Base-by-base conservation (phyloP, 2,329 filamentous ascomycete genomes). In the Microcyclosporella mali region DNA sequence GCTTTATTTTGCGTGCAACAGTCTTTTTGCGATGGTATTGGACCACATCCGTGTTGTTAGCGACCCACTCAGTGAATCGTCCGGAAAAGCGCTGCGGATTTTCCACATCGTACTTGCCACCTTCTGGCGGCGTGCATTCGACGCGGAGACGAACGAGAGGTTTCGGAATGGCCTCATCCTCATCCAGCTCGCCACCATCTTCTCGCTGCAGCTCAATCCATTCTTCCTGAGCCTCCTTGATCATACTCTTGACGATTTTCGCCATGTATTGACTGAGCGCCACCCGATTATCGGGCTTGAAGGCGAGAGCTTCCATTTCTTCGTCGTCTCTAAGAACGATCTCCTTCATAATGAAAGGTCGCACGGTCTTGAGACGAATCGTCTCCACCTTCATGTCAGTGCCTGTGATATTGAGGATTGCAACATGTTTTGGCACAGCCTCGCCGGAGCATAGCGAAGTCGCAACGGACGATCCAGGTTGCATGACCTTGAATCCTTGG, bases 51-150 rank as follows among this genome's bases (percentile, higher is more conserved):
- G 89, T 94, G 8, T 83, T 82, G 60, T 98, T 98, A 46, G 92
- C 92, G 1, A 98, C 90, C 58, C 81, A 85, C n/a, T 82, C 84
- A 1, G 84, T 76, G 55, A 97, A 98, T 2, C 88, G 79, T 61
- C 94, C 94, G 0, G 90, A 97, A 59, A 97, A 95, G 7, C 92
- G 81, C 62, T 97, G 92, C 0, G 92, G 89, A 48, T 98, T 98
- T 63, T 97, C 92, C 51, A 85, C 83, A 53, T 97, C 86, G 57
- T 88, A 98, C 28, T 81, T 79, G 11, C 88, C 85, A 3, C 88
- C 88, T 21, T 94, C 87, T 0, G 84, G 84, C 0, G 88, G 81
- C 0, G 86, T 85, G 52, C 88, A 92, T 58, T 98, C 92, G 1
- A 98, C 89, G 48, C 89, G 88, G 12, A 98, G 76, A 15, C 92